phyloP scores from a whole-genome alignment of 257 asterid species.

The Przewalskia tangutica region DNA sequence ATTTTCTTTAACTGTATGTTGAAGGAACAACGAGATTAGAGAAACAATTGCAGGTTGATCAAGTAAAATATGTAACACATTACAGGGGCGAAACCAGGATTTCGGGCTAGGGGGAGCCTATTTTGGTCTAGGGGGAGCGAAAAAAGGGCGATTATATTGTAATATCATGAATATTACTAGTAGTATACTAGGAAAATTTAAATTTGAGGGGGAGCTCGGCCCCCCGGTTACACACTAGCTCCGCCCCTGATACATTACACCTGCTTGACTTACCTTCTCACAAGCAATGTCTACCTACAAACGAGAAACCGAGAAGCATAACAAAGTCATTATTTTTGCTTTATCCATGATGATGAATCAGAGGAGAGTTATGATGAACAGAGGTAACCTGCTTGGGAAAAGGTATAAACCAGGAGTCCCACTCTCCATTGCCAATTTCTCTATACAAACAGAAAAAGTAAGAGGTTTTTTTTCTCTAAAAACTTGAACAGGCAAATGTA shows the following conservation, averaged over 20 bases:
- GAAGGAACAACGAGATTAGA: conserved; percentile 11
- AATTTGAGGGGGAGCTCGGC: no score
- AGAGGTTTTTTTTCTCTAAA: neutral
- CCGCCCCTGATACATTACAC: conserved; percentile 6
- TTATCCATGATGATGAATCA: neutral
- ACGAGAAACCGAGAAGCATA: neutral
- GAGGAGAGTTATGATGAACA: neutral
- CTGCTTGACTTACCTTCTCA: conserved; percentile 46
- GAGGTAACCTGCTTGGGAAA: conserved; percentile 50
- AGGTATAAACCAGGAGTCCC: conserved; percentile 90
- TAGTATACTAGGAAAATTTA: no score
- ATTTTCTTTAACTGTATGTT: conserved; percentile 59
- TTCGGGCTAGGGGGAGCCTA: no score
- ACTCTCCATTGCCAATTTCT: conserved; percentile 82
- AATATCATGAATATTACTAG: no score
- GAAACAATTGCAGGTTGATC: conserved; percentile 8
- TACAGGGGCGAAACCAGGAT: no score
- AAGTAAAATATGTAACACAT: conserved; percentile 8
- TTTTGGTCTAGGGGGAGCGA: no score
- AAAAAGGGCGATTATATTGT: no score
- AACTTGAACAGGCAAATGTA: neutral
- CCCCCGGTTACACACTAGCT: no score
- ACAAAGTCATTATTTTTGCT: neutral
- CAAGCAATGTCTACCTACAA: conserved; percentile 66
- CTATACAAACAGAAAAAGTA: conserved; percentile 19